phyloP scores from a whole-genome alignment of 2,329 filamentous ascomycete species.

The Calonectria naviculata region DNA sequence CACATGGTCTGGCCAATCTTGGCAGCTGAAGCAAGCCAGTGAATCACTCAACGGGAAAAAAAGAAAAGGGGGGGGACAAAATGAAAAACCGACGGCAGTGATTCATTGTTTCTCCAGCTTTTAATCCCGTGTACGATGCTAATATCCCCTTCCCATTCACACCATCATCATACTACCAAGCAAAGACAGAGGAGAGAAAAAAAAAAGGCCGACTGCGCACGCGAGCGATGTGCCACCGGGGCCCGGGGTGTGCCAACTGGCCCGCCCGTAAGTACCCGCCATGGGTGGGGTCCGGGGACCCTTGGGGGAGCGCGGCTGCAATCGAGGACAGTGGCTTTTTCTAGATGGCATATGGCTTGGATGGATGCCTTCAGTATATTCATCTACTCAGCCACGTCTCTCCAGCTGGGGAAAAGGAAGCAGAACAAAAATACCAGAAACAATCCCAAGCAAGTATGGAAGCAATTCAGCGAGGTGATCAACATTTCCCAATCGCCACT shows the following conservation, averaged over 20 bases:
- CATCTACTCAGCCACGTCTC: background rate
- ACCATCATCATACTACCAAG: background rate
- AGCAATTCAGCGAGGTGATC: background rate
- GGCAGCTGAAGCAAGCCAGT: background rate
- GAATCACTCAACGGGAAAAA: background rate
- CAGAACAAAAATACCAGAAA: background rate
- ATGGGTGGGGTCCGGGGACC: constrained; percentile 16
- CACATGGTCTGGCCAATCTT: background rate
- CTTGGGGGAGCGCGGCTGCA: background rate
- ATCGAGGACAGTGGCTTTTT: background rate
- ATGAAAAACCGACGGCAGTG: no score
- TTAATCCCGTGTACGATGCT: no score
- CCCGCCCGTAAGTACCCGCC: background rate
- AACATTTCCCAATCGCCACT: background rate
- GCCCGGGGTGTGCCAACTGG: background rate
- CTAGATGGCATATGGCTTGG: background rate
- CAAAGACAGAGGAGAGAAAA: background rate
- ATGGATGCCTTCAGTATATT: background rate
- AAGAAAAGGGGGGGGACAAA: background rate
- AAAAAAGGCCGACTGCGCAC: background rate
- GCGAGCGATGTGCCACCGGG: background rate
- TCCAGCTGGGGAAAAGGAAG: background rate
- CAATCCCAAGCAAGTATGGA: no score
- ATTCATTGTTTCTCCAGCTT: no score
- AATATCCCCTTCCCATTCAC: background rate